Evolutionary conservation across 495 filamentous ascomycete genomes (phyloP), one percentile per base, ranked within the genome.

Genomic region (Trichocladium uniseriatum): DNA sequence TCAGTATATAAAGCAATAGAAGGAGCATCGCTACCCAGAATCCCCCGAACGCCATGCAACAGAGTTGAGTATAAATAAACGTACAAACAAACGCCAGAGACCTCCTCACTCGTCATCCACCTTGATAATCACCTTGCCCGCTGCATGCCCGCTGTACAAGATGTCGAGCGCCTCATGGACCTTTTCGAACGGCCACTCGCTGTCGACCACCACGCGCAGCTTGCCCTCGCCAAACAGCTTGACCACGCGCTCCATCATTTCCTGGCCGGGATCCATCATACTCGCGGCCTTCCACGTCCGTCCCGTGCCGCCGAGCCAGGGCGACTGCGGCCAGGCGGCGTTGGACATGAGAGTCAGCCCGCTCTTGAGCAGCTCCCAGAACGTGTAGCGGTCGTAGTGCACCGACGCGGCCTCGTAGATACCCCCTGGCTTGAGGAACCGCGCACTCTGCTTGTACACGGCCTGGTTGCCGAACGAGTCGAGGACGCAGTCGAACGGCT

Each of bases 391-490:
- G 7, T 40, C 22, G 27, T 55, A 46, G 18, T 58, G 54, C 8
- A 64, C 50, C 18, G 67, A 59, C 11, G 63, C 58, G 5, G 64
- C 59, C n/a, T 54, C 51, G 57, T 63, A 72, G 7, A 61, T 45
- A 5, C 61, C 59, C n/a, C 45, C 56, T 5, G 58, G 52, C 28
- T 51, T 57, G 37, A 72, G 63, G 47, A 55, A 70, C 6, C 38
- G 22, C 3, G 63, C 34, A 28, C 50, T 65, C 37, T 55, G 6
- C 5, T 39, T 50, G 42, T 62, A 71, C 16, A 71, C 21, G 15
- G 51, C 48, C 45, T 70, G 66, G 36, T 53, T 54, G 16, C 69
- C 68, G 38, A 40, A 54, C 14, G 51, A 29, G 49, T 70, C 69
- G 42, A 71, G 53, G 14, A 71, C 44, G 38, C 46, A 54, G 42